Conservation (phyloP, 1,139 yeast species). For the Yamadazyma triangularis region DNA sequence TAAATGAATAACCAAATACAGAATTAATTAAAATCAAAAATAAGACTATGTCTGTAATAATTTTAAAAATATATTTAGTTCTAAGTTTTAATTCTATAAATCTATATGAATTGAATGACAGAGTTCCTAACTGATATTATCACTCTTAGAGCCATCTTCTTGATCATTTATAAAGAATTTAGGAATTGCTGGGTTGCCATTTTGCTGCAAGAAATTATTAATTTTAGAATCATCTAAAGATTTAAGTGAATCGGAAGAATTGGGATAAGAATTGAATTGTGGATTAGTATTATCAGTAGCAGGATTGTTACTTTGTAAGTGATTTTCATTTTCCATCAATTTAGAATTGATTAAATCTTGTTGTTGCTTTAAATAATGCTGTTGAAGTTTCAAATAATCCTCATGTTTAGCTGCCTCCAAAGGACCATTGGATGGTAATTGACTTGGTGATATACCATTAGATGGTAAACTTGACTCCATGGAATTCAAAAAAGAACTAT, state of each 20-base stretch:
- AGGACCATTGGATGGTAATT: conserved; percentile 2
- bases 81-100: no score
- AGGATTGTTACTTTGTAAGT: not conserved
- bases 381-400: conserved; percentile 34
- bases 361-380: conserved; percentile 36
- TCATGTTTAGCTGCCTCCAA: conserved; percentile 21
- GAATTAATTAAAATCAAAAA: no score
- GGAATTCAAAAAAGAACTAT: conserved; percentile 19
- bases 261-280: conserved; percentile 5
- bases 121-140: no score
- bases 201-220: conserved; percentile 13
- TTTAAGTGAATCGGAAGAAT: conserved; percentile 10
- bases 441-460: conserved; percentile 1
- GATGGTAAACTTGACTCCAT: not conserved
- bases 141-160: conserved; percentile 4
- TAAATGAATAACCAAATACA: no score
- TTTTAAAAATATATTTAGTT: no score
- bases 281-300: not conserved
- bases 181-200: conserved; percentile 12
- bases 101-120: no score
- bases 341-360: conserved; percentile 28
- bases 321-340: conserved; percentile 12
- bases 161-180: conserved; percentile 14
- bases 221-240: conserved; percentile 9
- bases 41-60: no score